Conservation (phyloP, 2,329 filamentous ascomycete species). For the Malbranchea zuffiana region DNA sequence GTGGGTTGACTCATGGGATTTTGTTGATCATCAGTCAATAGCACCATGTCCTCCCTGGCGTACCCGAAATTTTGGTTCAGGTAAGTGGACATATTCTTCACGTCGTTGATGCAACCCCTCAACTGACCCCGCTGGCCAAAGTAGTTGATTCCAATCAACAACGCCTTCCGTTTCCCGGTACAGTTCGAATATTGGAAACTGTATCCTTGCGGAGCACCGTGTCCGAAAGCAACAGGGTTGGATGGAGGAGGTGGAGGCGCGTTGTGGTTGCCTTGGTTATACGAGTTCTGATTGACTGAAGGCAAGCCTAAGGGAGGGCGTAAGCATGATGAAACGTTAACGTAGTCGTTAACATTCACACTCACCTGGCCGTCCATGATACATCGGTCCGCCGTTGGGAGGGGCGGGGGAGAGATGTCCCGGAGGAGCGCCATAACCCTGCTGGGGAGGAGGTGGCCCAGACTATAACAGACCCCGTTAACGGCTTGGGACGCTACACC, state of each 20-base stretch:
- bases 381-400: conserved; percentile 28
- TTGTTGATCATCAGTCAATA: conserved; percentile 91
- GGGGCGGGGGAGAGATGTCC: conserved; percentile 12
- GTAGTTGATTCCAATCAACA: conserved; percentile 94
- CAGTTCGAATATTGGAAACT: conserved; percentile 86
- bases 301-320: conserved; percentile 17
- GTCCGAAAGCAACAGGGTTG: conserved; percentile 61
- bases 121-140: conserved; percentile 86
- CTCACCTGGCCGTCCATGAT: conserved; percentile 33
- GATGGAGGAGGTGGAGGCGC: conserved; percentile 57
- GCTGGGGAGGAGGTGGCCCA: neutral
- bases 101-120: conserved; percentile 91
- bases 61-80: conserved; percentile 83
- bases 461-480: conserved; percentile 6
- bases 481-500: neutral
- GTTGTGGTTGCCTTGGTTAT: conserved; percentile 46
- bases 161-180: conserved; percentile 75
- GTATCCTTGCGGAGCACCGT: conserved; percentile 69
- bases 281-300: conserved; percentile 42
- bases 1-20: conserved; percentile 96
- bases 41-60: conserved; percentile 91
- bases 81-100: conserved; percentile 92
- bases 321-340: conserved; percentile 3
- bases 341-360: conserved; percentile 2
- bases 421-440: conserved; percentile 1